Conservation (phyloP, 768 basidiomycete species). For the Phaeotremella skinneri region DNA sequence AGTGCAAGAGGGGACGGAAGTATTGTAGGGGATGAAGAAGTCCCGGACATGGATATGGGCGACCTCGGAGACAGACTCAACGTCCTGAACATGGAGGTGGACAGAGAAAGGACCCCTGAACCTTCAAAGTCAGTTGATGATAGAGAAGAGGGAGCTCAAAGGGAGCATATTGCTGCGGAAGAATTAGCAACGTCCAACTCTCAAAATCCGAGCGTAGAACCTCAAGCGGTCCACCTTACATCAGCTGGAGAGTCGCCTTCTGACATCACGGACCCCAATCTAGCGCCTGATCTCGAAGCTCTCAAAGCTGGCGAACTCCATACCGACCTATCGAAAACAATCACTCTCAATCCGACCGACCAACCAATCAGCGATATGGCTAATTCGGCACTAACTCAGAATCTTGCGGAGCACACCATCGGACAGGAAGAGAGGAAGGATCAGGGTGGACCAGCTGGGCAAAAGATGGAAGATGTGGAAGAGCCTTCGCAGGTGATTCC, state of each 20-base stretch:
- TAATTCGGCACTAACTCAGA: constrained; percentile 17
- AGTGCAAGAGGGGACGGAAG: constrained; percentile 29
- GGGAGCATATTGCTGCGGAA: too few species aligned
- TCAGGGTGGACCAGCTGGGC: constrained; percentile 33
- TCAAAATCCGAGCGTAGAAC: too few species aligned
- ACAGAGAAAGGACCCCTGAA: constrained; percentile 21
- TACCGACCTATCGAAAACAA: neutral
- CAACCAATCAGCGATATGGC: constrained; percentile 16
- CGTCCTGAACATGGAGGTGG: constrained; percentile 14
- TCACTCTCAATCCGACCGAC: neutral
- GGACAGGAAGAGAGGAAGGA: constrained; percentile 20
- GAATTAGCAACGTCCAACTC: too few species aligned
- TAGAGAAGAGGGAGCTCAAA: too few species aligned
- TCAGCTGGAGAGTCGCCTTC: too few species aligned
- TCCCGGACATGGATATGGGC: constrained; percentile 10
- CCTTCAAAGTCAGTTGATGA: too few species aligned
- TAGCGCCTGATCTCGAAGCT: constrained; percentile 27
- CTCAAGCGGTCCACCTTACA: too few species aligned
- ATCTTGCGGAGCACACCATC: constrained; percentile 24
- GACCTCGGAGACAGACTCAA: constrained; percentile 15
- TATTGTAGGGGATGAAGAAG: constrained; percentile 11
- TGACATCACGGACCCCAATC: constrained; percentile 20
- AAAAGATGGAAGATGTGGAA: constrained; percentile 25
- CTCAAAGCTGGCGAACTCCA: constrained; percentile 27
- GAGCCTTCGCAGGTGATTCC: constrained; percentile 19